Evolutionary conservation across 352 stramenopile species (phyloP).

Genomic region (Globisporangium spinosum): DNA sequence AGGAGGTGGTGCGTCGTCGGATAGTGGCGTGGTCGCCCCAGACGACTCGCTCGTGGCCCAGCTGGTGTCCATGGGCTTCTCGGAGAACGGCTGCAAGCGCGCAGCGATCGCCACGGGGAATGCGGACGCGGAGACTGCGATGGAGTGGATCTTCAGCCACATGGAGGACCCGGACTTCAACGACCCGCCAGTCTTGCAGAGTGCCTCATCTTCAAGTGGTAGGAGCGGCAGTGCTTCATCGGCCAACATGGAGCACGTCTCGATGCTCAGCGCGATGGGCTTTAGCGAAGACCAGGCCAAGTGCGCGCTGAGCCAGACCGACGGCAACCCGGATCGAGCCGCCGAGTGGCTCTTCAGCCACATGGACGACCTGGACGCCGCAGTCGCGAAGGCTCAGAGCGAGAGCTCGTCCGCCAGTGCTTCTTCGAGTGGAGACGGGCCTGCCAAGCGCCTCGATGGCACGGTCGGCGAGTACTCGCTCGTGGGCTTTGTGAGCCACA

Average conservation of each 20-base stretch:
- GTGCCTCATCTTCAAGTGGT: conserved; percentile 6
- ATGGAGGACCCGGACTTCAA: conserved; percentile 98
- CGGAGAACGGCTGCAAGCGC: conserved; percentile 96
- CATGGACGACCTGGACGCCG: conserved; percentile 93
- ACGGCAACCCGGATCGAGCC: conserved; percentile 89
- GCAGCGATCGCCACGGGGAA: conserved; percentile 92
- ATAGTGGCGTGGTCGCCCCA: conserved; percentile 42
- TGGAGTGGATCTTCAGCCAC: conserved; percentile 99
- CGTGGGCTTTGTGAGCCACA: conserved; percentile 97
- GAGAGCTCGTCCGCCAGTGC: conserved; percentile 19
- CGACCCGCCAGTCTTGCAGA: conserved; percentile 62
- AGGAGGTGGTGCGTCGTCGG: neutral
- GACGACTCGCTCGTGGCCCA: conserved; percentile 92
- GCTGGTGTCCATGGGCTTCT: conserved; percentile 98
- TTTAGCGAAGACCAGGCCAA: conserved; percentile 89
- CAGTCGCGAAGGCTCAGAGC: conserved; percentile 64
- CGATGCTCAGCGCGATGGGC: conserved; percentile 80
- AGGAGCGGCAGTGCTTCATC: conserved; percentile 34
- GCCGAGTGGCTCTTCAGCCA: conserved; percentile 98
- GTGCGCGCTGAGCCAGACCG: conserved; percentile 91
- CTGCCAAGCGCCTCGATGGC: conserved; percentile 56
- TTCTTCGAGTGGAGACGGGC: conserved; percentile 12
- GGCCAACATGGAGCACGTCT: conserved; percentile 76
- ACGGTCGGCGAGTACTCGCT: conserved; percentile 88
- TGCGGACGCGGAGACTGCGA: conserved; percentile 89